phyloP scores from a whole-genome alignment of 2,329 filamentous ascomycete genomes.

The Phoma sp. region DNA sequence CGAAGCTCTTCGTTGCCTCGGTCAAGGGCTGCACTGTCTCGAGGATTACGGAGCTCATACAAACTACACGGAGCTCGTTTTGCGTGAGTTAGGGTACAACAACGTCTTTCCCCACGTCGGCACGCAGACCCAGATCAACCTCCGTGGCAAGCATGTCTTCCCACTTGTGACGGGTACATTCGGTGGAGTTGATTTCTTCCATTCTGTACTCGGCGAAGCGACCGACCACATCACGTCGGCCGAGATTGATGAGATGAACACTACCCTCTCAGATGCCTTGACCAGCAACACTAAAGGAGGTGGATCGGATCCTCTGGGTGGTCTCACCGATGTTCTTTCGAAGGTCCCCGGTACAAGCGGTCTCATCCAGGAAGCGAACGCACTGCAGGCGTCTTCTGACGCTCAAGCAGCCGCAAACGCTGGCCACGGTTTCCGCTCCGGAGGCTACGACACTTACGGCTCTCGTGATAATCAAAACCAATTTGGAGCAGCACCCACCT shows the following conservation, averaged over 20 bases:
- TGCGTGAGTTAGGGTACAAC: conserved; percentile 58
- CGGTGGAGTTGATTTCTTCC: conserved; percentile 59
- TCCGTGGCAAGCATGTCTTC: conserved; percentile 56
- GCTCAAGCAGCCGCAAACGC: conserved; percentile 53
- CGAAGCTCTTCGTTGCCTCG: conserved; percentile 58
- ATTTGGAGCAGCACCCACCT: conserved; percentile 35
- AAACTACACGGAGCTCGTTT: conserved; percentile 61
- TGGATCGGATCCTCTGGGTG: conserved; percentile 40
- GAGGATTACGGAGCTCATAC: conserved; percentile 63
- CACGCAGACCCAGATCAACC: conserved; percentile 51
- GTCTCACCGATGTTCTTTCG: conserved; percentile 71
- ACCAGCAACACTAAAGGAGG: conserved; percentile 38
- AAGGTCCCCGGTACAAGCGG: conserved; percentile 70
- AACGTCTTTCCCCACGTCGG: conserved; percentile 62
- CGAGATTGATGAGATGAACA: conserved; percentile 56
- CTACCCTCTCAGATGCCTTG: conserved; percentile 50
- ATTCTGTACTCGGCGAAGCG: conserved; percentile 57
- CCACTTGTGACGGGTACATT: conserved; percentile 63
- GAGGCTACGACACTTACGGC: conserved; percentile 49
- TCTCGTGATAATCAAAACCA: conserved; percentile 52
- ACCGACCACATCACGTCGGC: conserved; percentile 57
- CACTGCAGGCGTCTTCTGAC: conserved; percentile 55
- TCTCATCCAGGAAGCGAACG: conserved; percentile 54
- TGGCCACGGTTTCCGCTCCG: conserved; percentile 51
- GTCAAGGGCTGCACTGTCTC: conserved; percentile 60